These are phyloP conservation scores for Aureobasidium zeae DNA, from an alignment of 2,329 filamentous ascomycete genomes.

Conservation along the genomic window DNA sequence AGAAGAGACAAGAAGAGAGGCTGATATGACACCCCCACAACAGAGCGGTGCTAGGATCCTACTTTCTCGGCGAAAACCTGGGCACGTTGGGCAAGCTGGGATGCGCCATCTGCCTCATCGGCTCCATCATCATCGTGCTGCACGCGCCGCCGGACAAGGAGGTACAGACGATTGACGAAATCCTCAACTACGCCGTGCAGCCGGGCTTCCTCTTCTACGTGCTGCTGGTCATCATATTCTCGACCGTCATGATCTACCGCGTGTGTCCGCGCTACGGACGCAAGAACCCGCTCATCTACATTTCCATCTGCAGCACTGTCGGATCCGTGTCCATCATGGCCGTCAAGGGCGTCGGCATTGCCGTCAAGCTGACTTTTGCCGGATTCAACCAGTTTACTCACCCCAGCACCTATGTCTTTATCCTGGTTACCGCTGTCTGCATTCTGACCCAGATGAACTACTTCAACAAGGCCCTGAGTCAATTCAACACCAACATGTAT, in stretches of 20 bases:
- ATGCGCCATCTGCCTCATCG: slow-evolving; percentile 91
- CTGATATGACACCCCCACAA: slow-evolving; percentile 19
- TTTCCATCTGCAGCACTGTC: slow-evolving; percentile 95
- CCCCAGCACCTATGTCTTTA: slow-evolving; percentile 93
- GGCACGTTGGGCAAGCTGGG: slow-evolving; percentile 89
- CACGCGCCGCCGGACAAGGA: slow-evolving; percentile 92
- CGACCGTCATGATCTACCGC: slow-evolving; percentile 91
- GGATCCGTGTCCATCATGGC: slow-evolving; percentile 98
- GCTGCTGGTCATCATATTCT: slow-evolving; percentile 68
- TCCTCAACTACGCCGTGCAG: slow-evolving; percentile 80
- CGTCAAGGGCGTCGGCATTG: slow-evolving; percentile 96
- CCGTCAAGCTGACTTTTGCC: slow-evolving; percentile 83
- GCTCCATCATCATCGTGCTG: slow-evolving; percentile 92
- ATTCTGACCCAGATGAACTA: slow-evolving; percentile 99
- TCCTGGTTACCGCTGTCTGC: slow-evolving; percentile 85
- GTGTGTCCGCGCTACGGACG: slow-evolving; percentile 83
- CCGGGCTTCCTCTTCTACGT: slow-evolving; percentile 90
- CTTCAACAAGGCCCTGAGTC: slow-evolving; percentile 95
- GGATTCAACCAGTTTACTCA: slow-evolving; percentile 94
- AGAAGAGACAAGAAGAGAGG: slow-evolving; percentile 5
- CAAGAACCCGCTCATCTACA: slow-evolving; percentile 90
- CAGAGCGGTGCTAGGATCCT: slow-evolving; percentile 82
- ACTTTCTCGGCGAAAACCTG: slow-evolving; percentile 83
- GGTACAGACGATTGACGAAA: slow-evolving; percentile 83
- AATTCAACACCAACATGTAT: slow-evolving; percentile 95